phyloP scores from a whole-genome alignment of 257 asterid species.

The Solanum okadae region DNA sequence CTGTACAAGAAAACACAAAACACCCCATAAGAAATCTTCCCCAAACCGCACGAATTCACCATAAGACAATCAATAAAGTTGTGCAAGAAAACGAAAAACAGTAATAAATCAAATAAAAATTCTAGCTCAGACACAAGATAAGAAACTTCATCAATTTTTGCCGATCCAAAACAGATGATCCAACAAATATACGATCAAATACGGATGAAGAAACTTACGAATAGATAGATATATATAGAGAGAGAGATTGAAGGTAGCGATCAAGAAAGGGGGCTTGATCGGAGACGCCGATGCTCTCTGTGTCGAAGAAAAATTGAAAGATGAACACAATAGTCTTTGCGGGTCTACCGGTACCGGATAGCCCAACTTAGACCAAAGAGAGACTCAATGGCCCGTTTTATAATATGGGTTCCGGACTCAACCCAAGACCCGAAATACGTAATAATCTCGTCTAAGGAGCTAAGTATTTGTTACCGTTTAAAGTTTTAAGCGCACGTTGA shows the following conservation, averaged over 20 bases:
- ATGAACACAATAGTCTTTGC: conserved; percentile 1
- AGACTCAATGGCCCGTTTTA: neutral
- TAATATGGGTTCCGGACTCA: conserved; percentile 2
- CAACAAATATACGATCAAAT: neutral
- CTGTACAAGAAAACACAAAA: neutral
- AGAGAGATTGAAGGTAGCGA: neutral
- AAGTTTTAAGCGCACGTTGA: neutral
- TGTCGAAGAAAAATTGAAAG: neutral
- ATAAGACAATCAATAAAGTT: neutral
- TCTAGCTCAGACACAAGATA: neutral
- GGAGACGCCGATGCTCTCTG: conserved; percentile 8
- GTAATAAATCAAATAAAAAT: neutral
- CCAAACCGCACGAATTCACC: neutral
- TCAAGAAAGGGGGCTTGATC: conserved; percentile 3
- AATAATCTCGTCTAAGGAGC: neutral
- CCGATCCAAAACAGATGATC: neutral
- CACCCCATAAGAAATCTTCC: neutral
- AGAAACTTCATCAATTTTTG: neutral
- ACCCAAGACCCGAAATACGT: neutral
- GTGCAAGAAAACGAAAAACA: neutral
- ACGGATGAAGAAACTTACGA: neutral
- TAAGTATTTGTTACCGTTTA: neutral
- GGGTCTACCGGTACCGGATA: neutral
- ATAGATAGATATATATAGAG: neutral
- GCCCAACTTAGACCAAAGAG: conserved; percentile 7